A percentile compares a stretch with the other conserved stretches of the same genome.
phyloP scores from a whole-genome alignment of 176 grass and related monocot genomes.

The Paspalum notatum region DNA sequence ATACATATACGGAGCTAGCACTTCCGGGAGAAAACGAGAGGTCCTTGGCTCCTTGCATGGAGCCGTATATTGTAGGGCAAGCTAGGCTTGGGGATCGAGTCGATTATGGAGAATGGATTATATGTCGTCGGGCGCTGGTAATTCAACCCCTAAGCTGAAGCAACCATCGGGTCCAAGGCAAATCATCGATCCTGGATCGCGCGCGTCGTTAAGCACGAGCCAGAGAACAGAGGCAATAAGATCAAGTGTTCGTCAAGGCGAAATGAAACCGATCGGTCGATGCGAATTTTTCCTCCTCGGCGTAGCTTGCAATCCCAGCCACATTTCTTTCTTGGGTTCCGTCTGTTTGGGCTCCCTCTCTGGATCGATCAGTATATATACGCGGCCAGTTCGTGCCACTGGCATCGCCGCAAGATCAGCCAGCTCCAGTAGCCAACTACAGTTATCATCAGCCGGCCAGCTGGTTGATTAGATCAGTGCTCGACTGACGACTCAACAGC shows the following conservation, averaged over 20 bases:
- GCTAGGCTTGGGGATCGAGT: constrained; percentile 52
- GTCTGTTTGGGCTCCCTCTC: neutral
- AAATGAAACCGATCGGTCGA: neutral
- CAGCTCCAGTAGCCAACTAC: too few species aligned
- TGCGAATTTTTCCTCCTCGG: constrained; percentile 2
- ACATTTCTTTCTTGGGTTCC: constrained; percentile 45
- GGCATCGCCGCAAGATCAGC: constrained; percentile 35
- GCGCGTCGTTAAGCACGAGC: constrained; percentile 1
- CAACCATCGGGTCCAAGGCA: constrained; percentile 63
- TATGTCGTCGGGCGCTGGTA: neutral
- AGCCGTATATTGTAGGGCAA: constrained; percentile 84
- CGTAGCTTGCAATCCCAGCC: constrained; percentile 69
- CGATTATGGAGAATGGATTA: constrained; percentile 35
- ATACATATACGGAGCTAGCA: neutral
- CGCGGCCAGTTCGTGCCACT: neutral
- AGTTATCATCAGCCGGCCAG: neutral
- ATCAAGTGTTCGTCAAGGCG: constrained; percentile 50
- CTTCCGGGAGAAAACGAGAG: neutral
- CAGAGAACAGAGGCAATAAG: neutral
- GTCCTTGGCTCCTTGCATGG: constrained; percentile 12
- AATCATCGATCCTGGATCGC: neutral
- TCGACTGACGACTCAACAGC: too few species aligned
- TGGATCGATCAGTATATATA: constrained; percentile 53
- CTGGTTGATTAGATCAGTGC: neutral
- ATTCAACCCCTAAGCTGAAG: constrained; percentile 69